Base-by-base conservation (phyloP, 306 rosid genomes). In the Nissolia schottii region DNA sequence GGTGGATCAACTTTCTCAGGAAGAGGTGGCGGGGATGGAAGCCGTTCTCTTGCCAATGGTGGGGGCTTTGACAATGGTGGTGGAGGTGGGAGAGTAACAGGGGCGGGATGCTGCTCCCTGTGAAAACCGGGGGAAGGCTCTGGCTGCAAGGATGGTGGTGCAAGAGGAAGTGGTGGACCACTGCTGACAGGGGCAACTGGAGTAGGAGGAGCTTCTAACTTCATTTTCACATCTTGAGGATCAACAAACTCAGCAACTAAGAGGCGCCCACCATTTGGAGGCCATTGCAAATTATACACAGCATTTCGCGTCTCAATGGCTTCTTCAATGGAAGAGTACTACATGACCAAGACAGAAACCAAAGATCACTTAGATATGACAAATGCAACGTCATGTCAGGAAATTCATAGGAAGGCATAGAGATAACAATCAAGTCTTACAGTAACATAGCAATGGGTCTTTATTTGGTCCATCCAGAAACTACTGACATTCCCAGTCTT, bases 401-500 rank as follows among this genome's bases (percentile, higher is more conserved):
- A 18, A 18, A 58, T 62, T 22, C 16, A 53, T 34, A 35, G 25
- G 54, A 64, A 45, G 40, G 19, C 55, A 40, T 53, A 23, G 64
- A 51, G 77, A 59, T 55, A 58, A 73, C 70, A 69, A 16, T 20
- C 3, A 10, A 75, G 28, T 41, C 96, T 84, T 84, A 95, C 99
- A 25, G 99, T 89, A 64, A 95, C 96, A 80, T 82, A 95, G 93
- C 99, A 95, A 77, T 95, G 99, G 51, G 99, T 92, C 86, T 95
- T 95, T 58, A 95, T 95, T 79, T 89, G 99, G 79, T 95, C 99
- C 97, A 95, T 95, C 99, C 99, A 95, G 82, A 95, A 95, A 79
- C 84, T 84, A 54, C 77, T 62, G 16, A 95, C 90, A 11, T 60
- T 76, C 58, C 99, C 97, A 55, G 92, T 89, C 83, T 90, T 92